phyloP scores from a whole-genome alignment of 2,329 filamentous ascomycete species.

The Venturia aucupariae region DNA sequence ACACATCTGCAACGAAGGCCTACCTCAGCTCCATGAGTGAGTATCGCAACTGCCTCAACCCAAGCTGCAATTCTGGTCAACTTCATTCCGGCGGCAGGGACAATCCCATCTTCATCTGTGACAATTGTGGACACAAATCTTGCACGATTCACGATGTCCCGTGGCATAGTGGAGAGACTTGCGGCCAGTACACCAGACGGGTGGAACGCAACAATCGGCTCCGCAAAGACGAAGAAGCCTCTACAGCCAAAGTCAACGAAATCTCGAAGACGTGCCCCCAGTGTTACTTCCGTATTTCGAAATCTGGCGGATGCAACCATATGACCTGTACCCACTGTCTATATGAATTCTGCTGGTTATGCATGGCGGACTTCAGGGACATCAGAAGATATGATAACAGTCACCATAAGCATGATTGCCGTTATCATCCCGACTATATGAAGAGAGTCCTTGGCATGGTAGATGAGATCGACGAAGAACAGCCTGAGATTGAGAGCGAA shows the following conservation, averaged over 20 bases:
- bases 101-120: not conserved
- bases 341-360: not conserved
- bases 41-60: not conserved
- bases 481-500: too few relatives aligned
- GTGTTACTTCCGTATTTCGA: not conserved
- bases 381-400: too few relatives aligned
- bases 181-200: not conserved
- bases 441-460: too few relatives aligned
- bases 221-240: too few relatives aligned
- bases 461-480: too few relatives aligned
- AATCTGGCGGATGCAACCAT: not conserved
- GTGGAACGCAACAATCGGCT: not conserved
- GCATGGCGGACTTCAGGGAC: not conserved
- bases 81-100: not conserved
- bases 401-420: too few relatives aligned
- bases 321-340: not conserved
- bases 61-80: not conserved
- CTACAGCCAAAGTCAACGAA: too few relatives aligned
- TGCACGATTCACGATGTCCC: not conserved
- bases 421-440: too few relatives aligned
- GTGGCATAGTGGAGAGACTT: not conserved
- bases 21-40: not conserved
- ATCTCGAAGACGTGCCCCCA: not conserved
- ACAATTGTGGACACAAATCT: not conserved
- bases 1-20: not conserved